A percentile compares a stretch with the other conserved stretches of the same genome.
phyloP scores from a whole-genome alignment of 495 filamentous ascomycete species.

The Talaromyces adpressus region DNA sequence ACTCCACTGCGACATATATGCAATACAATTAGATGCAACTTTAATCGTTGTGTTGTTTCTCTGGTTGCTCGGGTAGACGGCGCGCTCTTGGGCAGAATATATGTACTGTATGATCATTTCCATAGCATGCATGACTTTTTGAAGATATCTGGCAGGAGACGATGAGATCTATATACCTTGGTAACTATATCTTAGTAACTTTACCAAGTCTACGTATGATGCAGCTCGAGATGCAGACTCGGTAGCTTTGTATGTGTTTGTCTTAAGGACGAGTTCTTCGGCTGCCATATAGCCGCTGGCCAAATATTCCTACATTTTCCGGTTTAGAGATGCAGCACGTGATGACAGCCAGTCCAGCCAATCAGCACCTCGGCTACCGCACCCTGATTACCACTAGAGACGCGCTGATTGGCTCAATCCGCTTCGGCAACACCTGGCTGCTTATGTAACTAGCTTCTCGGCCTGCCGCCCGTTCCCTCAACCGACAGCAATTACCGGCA shows the following conservation, averaged over 20 bases:
- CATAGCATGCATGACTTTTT: conserved; percentile 9
- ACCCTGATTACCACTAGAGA: too few species aligned
- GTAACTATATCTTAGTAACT: not conserved
- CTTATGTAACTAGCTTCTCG: conserved; percentile 30
- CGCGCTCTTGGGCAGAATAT: conserved; percentile 3
- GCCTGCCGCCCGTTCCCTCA: conserved; percentile 10
- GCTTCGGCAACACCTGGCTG: conserved; percentile 30
- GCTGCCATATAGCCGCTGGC: conserved; percentile 8
- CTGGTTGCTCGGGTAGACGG: conserved; percentile 9
- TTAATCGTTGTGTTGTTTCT: conserved; percentile 17
- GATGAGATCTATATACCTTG: not conserved
- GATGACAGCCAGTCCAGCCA: conserved; percentile 17
- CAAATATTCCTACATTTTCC: conserved; percentile 6
- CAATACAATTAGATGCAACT: conserved; percentile 79
- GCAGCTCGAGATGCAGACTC: not conserved
- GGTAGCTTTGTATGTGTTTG: not conserved
- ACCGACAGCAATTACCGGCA: conserved; percentile 16
- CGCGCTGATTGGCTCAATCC: conserved; percentile 29
- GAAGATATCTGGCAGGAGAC: not conserved
- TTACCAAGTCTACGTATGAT: not conserved
- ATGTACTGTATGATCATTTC: conserved; percentile 9
- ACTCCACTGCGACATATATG: conserved; percentile 97
- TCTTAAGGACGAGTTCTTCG: not conserved
- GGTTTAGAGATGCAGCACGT: conserved; percentile 18
- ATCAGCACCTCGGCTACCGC: conserved; percentile 27